phyloP scores from a whole-genome alignment of 495 filamentous ascomycete genomes.

The Saxophila tyrrhenica region DNA sequence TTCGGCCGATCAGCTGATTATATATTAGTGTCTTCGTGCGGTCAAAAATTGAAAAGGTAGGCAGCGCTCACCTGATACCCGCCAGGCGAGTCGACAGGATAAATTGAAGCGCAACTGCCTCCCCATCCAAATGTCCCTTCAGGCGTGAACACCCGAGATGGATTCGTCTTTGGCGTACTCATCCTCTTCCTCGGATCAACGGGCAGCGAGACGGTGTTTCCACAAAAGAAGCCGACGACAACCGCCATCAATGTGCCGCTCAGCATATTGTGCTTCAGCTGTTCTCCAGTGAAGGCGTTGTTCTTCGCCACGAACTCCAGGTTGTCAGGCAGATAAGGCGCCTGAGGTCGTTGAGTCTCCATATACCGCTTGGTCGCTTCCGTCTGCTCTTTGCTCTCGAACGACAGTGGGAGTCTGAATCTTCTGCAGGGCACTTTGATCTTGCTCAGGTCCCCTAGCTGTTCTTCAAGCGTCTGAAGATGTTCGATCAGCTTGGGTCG shows the following conservation, averaged over 20 bases:
- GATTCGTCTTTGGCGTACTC: constrained; percentile 48
- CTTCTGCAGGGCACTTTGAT: constrained; percentile 40
- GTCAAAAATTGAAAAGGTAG: neutral
- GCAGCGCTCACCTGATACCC: constrained; percentile 23
- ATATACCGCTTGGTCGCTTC: constrained; percentile 45
- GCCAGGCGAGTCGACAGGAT: constrained; percentile 48
- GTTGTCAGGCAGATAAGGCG: constrained; percentile 47
- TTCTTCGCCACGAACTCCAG: constrained; percentile 45
- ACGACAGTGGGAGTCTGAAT: constrained; percentile 45
- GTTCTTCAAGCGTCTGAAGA: constrained; percentile 24
- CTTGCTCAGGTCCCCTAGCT: constrained; percentile 25
- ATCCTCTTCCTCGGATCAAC: constrained; percentile 44
- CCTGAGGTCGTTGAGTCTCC: constrained; percentile 45
- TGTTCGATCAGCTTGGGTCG: constrained; percentile 25
- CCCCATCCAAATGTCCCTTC: constrained; percentile 45
- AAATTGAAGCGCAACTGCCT: constrained; percentile 43
- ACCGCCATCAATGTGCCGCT: constrained; percentile 41
- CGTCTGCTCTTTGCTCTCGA: constrained; percentile 38
- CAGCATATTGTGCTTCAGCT: constrained; percentile 38
- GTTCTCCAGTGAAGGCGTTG: constrained; percentile 41
- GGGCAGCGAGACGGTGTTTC: constrained; percentile 42
- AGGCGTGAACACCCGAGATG: constrained; percentile 45
- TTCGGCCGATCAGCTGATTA: constrained; percentile 45
- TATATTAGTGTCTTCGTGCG: neutral
- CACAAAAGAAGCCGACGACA: constrained; percentile 47